Base-by-base conservation (phyloP, 2,329 filamentous ascomycete species). In the Fusarium beomiforme region DNA sequence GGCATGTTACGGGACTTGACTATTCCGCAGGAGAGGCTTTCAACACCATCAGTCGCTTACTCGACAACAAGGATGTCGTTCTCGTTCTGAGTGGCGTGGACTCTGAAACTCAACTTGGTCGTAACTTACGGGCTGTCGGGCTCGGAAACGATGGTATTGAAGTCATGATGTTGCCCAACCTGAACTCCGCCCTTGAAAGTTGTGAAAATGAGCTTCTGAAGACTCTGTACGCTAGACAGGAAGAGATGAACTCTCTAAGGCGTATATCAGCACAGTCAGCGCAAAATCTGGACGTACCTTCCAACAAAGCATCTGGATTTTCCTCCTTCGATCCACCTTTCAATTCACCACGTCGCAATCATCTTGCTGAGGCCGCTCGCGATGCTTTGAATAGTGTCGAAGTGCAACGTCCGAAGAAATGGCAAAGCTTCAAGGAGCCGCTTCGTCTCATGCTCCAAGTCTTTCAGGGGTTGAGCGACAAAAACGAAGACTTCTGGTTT, bases 11-110 rank as follows among this genome's bases (percentile, higher is more conserved):
- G 17, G 96, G 95, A 11, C 89, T 98, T 24, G 96, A 99, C 81
- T 99, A 97, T 79, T 98, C 95, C 0, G 95, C 96, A 2, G 95
- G 94, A 2, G 96, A 99, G 80, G 96, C 93, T 0, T 98, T 99
- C 79, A 94, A 93, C 65, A 92, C 95, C 17, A 94, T 99, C 80
- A 96, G 95, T 78, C 90, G 96, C 24, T 87, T 98, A 23, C 85
- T 98, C 5, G 85, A 90, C 67, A 90, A 91, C 70, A 93, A 93
- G 77, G 90, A 90, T 29, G 93, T 99, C 37, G 88, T 91, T 62
- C 88, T 98, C 64, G 89, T 96, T 17, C 86, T 99, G 62, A 96
- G 94, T 57, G 93, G 95, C 3, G 89, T 98, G 5, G 90, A 93
- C 37, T 86, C 93, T 2, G 88, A 92, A 31, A 91, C 90, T 49